Evolutionary conservation across 495 filamentous ascomycete species (phyloP).

Genomic region (Chaetomidium leptoderma): DNA sequence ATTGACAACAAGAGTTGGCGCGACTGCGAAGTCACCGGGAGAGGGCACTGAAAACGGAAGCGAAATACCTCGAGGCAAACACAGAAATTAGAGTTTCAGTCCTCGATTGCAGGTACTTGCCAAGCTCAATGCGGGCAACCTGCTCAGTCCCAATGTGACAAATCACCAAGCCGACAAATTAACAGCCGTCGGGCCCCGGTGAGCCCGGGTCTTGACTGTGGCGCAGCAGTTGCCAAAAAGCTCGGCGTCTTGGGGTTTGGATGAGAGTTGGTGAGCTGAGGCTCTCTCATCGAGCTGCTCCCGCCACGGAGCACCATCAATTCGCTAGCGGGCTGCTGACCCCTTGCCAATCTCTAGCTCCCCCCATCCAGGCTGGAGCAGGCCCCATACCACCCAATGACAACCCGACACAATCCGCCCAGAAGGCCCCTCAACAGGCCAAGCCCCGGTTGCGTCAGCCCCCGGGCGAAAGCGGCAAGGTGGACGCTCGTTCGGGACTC

Average conservation of each 20-base stretch:
- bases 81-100: too few relatives aligned
- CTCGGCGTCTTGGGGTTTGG: not conserved
- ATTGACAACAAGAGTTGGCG: too few relatives aligned
- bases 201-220: not conserved
- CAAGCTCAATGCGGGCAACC: not conserved
- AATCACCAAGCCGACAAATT: not conserved
- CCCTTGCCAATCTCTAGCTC: not conserved
- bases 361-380: not conserved
- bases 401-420: not conserved
- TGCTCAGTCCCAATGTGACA: not conserved
- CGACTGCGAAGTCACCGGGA: too few relatives aligned
- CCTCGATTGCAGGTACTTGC: not conserved
- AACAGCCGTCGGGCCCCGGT: too few relatives aligned
- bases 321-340: not conserved
- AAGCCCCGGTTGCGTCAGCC: not conserved
- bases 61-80: too few relatives aligned
- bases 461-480: constrained; percentile 1
- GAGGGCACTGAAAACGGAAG: too few relatives aligned
- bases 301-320: constrained; percentile 2
- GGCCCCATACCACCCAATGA: constrained; percentile 10
- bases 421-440: not conserved
- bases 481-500: too few relatives aligned
- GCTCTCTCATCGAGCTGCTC: not conserved
- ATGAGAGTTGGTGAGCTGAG: not conserved
- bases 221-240: not conserved